Evolutionary conservation across 1,284 basidiomycete genomes (phyloP).

Genomic region (Polyporus tsugae): DNA sequence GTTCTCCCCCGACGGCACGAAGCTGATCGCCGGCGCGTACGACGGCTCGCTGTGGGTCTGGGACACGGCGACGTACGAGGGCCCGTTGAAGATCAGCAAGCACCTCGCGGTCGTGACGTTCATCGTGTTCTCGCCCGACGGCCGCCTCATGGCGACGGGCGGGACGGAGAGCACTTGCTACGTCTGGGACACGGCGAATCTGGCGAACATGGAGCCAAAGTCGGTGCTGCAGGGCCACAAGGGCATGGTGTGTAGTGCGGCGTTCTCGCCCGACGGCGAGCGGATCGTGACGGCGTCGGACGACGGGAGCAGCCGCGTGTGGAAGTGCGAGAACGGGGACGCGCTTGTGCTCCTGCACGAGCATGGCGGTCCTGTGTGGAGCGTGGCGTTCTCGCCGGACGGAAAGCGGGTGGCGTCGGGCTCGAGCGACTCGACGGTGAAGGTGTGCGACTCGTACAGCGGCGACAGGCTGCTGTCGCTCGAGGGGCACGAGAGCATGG

Average conservation of each 20-base stretch:
- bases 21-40: conserved; percentile 33
- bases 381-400: conserved; percentile 27
- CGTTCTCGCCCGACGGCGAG: conserved; percentile 37
- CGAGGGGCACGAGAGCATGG: conserved; percentile 26
- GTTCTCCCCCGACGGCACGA: conserved; percentile 37
- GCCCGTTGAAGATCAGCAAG: conserved; percentile 13
- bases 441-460: conserved; percentile 27
- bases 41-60: conserved; percentile 37
- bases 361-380: conserved; percentile 14
- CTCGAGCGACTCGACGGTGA: conserved; percentile 27
- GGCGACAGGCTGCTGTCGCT: conserved; percentile 31
- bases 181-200: conserved; percentile 32
- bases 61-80: conserved; percentile 32
- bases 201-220: conserved; percentile 10
- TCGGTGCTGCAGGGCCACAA: conserved; percentile 26
- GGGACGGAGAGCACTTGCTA: conserved; percentile 29
- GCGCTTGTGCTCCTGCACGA: conserved; percentile 9
- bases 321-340: conserved; percentile 25
- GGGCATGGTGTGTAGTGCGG: conserved; percentile 31
- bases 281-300: conserved; percentile 36
- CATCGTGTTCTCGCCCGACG: conserved; percentile 37
- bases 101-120: conserved; percentile 32
- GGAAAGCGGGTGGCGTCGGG: conserved; percentile 28
- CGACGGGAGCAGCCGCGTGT: conserved; percentile 29
- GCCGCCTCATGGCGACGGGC: conserved; percentile 29